Percentiles rank a stretch among this genome's conserved stretches.
Conservation (phyloP, 164 flowering plant species). For the Sextonia rubra region DNA sequence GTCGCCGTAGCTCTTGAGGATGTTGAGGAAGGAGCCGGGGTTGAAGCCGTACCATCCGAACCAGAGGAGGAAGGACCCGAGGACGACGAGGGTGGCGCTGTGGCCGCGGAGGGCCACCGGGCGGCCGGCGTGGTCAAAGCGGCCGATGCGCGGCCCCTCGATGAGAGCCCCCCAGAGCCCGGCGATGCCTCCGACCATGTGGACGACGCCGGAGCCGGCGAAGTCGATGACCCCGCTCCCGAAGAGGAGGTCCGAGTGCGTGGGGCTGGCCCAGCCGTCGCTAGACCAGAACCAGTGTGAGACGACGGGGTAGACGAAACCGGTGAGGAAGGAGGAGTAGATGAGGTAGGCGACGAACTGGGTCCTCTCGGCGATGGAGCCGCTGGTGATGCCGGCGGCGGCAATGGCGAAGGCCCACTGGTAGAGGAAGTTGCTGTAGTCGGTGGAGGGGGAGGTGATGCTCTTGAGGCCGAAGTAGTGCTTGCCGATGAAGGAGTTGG, state of each 20-base stretch:
- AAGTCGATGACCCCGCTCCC: conserved; percentile 67
- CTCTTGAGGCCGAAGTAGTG: conserved; percentile 52
- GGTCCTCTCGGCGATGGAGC: conserved; percentile 73
- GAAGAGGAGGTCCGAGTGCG: conserved; percentile 30
- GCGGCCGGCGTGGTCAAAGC: conserved; percentile 50
- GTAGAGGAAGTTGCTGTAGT: conserved; percentile 50
- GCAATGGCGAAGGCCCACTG: conserved; percentile 87
- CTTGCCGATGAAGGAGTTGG: conserved; percentile 31
- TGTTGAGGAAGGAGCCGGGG: conserved; percentile 61
- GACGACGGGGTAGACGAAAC: conserved; percentile 71
- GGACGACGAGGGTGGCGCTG: conserved; percentile 58
- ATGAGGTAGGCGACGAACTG: conserved; percentile 71
- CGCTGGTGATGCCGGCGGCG: conserved; percentile 72
- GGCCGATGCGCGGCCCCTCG: conserved; percentile 72
- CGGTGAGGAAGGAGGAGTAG: conserved; percentile 63
- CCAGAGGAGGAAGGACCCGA: conserved; percentile 73
- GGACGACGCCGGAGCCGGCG: conserved; percentile 73
- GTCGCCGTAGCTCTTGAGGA: conserved; percentile 26
- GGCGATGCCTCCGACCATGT: conserved; percentile 71
- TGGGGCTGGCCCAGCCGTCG: conserved; percentile 69
- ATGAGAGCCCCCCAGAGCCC: conserved; percentile 72
- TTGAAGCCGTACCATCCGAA: conserved; percentile 89
- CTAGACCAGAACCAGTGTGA: conserved; percentile 78
- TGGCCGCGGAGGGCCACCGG: conserved; percentile 54
- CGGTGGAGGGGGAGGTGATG: conserved; percentile 26